Base-by-base conservation (phyloP, 345 rosid species). In the Aethionema arabicum region DNA sequence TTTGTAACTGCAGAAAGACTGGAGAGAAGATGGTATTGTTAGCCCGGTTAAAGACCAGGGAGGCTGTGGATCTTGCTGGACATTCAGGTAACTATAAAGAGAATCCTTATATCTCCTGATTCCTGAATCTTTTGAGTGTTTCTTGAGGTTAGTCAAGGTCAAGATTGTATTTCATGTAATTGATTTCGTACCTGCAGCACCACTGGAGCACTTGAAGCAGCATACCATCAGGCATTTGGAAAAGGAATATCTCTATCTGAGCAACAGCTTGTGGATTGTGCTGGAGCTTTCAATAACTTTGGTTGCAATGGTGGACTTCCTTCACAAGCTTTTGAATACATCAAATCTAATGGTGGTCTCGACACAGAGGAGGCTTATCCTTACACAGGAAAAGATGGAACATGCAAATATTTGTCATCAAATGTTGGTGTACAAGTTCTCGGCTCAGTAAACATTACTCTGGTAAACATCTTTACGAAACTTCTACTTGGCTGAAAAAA, bases 251-350 rank as follows among this genome's bases (percentile, higher is more conserved):
- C 91, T 42, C 78, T 93, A 11, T 90, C 99, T 10, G 99, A 93
- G 74, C 99, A 93, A 65, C 99, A 93, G 80, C 97, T 93, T 61
- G 99, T 93, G 68, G 99, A 93, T 76, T 93, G 99, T 60, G 99
- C 99, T 31, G 74, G 82, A 45, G 88, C 95, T 48, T 93, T 85
- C 72, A 83, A 87, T 65, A 93, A 93, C 76, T 80, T 78, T 39
- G 99, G 99, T 40, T 93, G 99, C 80, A 53, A 12, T 52, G 99
- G 99, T 64, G 99, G 97, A 8, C 81, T 93, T 79, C 99, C 99
- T 11, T 93, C 99, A 48, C 97, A 93, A 72, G 99, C 99, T 65
- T 93, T 84, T 12, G 99, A 93, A 52, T 93, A 93, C 78, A 83
- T 93, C 65, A 93, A 90, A 65, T 84, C 69, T 64, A 89, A 89